phyloP scores from a whole-genome alignment of 805 yeast species.

The Candida manassasensis region DNA sequence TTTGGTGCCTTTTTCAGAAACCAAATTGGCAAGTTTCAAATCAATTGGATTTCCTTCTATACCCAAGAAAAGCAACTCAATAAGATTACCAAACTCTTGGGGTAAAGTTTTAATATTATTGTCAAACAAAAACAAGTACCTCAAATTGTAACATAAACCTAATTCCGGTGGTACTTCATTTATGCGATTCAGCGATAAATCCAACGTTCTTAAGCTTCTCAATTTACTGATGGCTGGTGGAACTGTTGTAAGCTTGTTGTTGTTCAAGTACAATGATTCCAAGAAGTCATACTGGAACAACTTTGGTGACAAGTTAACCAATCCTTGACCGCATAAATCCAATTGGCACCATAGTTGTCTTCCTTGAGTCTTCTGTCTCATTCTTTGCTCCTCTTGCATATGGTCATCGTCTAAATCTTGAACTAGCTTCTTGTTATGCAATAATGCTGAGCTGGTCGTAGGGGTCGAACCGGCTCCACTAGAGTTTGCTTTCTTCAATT shows the following conservation, averaged over 20 bases:
- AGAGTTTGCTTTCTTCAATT: constrained; percentile 32
- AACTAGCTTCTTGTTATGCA: constrained; percentile 39
- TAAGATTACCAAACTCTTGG: constrained; percentile 76
- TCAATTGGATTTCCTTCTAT: constrained; percentile 90
- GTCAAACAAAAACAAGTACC: constrained; percentile 83
- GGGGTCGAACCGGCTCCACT: constrained; percentile 23
- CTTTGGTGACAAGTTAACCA: constrained; percentile 63
- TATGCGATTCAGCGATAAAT: constrained; percentile 74
- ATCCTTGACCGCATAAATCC: constrained; percentile 87
- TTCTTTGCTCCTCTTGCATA: constrained; percentile 52
- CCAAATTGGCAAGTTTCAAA: constrained; percentile 53
- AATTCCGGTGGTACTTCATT: constrained; percentile 75
- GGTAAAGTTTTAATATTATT: constrained; percentile 77
- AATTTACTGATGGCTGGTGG: constrained; percentile 69
- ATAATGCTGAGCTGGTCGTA: constrained; percentile 33
- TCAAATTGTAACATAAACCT: constrained; percentile 75
- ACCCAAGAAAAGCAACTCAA: constrained; percentile 82
- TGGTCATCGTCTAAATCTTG: constrained; percentile 50
- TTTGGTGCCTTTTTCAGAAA: constrained; percentile 80
- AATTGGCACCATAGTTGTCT: constrained; percentile 92
- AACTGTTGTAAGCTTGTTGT: constrained; percentile 65
- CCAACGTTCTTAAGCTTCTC: constrained; percentile 73
- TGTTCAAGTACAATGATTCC: constrained; percentile 81
- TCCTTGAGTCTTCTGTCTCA: constrained; percentile 53
- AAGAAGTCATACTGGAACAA: constrained; percentile 78